A percentile compares a stretch with the other conserved stretches of the same genome.
These are phyloP conservation scores for Anisogramma anomala DNA, from an alignment of 2,329 filamentous ascomycete species.

Conservation along the genomic window DNA sequence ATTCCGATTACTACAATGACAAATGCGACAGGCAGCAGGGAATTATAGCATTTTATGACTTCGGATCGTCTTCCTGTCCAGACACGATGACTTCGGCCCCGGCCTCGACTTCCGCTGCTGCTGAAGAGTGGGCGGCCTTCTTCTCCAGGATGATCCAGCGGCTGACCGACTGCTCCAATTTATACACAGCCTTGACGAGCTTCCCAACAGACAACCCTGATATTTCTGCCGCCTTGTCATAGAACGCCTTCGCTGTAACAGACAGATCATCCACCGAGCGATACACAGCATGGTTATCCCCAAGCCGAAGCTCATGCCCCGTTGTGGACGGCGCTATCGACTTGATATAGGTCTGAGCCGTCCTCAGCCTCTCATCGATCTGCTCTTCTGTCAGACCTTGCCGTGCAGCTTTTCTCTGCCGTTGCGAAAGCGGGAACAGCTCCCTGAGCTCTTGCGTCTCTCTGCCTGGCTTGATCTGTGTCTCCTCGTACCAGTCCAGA, in stretches of 20 bases:
- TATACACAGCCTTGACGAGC: conserved; percentile 25
- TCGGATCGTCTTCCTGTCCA: conserved; percentile 4
- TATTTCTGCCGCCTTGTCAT: conserved; percentile 29
- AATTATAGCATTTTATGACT: no score
- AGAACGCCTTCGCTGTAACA: conserved; percentile 29
- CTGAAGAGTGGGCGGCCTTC: conserved; percentile 12
- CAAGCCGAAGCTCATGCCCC: conserved; percentile 19
- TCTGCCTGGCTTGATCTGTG: conserved; percentile 18
- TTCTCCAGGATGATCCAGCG: conserved; percentile 23
- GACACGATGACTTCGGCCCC: background rate
- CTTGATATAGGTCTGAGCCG: conserved; percentile 19
- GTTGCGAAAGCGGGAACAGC: conserved; percentile 23
- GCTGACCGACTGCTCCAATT: conserved; percentile 27
- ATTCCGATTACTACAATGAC: no score
- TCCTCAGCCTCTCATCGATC: conserved; percentile 17
- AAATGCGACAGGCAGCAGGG: no score
- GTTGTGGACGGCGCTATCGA: conserved; percentile 13
- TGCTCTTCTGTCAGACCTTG: conserved; percentile 17
- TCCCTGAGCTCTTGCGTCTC: conserved; percentile 24
- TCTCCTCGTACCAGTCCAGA: conserved; percentile 66
- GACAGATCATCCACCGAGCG: conserved; percentile 31
- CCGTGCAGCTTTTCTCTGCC: background rate
- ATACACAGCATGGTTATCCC: conserved; percentile 26
- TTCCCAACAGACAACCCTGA: conserved; percentile 25
- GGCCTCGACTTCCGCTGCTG: no score